A percentile compares a stretch with the other conserved stretches of the same genome.
These are phyloP conservation scores for Castanea crenata DNA, from an alignment of 306 rosid species.

Conservation along the genomic window DNA sequence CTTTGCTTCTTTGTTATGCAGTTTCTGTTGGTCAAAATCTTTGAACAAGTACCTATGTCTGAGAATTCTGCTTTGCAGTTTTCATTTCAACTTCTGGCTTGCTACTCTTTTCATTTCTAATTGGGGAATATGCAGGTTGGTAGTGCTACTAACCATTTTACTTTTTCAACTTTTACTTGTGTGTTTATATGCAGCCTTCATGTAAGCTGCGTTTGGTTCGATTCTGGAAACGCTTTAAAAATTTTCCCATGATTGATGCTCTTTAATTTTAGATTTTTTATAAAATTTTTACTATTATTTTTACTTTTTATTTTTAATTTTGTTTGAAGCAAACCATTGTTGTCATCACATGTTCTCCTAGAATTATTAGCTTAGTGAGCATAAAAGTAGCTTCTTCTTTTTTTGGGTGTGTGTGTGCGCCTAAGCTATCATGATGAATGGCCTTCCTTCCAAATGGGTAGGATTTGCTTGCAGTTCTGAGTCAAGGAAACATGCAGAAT, in stretches of 20 bases:
- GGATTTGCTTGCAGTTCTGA: no score
- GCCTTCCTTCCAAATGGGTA: no score
- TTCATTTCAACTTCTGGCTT: slow-evolving; percentile 80
- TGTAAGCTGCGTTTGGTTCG: neutral
- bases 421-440: no score
- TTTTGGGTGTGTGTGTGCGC: no score
- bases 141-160: slow-evolving; percentile 6
- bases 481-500: no score
- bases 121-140: slow-evolving; percentile 95
- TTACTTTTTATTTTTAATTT: no score
- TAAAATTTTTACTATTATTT: no score
- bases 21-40: slow-evolving; percentile 91
- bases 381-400: no score
- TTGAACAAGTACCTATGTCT: slow-evolving; percentile 70
- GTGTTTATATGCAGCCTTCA: neutral
- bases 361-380: neutral
- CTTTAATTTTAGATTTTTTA: no score
- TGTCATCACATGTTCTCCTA: neutral
- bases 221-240: neutral
- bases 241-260: neutral
- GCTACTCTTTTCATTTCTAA: slow-evolving; percentile 83
- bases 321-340: neutral
- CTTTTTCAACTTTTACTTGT: neutral
- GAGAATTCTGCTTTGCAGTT: slow-evolving; percentile 92
- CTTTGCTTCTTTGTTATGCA: slow-evolving; percentile 39